These are phyloP conservation scores for Podospora anserina DNA, from an alignment of 495 filamentous ascomycete species.

Conservation along the genomic window DNA sequence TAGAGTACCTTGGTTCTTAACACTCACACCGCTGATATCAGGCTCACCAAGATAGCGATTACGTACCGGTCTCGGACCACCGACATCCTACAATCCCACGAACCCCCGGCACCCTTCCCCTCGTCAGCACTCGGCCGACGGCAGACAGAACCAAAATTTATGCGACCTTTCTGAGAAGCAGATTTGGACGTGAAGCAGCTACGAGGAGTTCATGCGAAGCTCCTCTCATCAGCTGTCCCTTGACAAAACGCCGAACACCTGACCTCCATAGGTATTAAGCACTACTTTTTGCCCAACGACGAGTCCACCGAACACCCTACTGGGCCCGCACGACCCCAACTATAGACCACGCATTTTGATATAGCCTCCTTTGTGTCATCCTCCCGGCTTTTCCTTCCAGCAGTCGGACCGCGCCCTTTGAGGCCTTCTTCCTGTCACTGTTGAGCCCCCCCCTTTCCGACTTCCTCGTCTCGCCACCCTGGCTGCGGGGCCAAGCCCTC, in stretches of 20 bases:
- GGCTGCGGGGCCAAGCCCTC: not conserved
- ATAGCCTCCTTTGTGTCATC: not conserved
- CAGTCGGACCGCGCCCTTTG: not conserved
- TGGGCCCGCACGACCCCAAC: not conserved
- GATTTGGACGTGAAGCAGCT: not conserved
- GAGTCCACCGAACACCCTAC: not conserved
- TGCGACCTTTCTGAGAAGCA: not conserved
- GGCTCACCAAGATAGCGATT: not conserved
- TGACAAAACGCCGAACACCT: not conserved
- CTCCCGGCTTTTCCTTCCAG: not conserved
- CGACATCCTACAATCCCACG: not conserved
- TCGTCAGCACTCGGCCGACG: conserved; percentile 1
- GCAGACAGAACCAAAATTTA: not conserved
- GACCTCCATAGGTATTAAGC: not conserved
- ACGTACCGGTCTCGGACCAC: not conserved
- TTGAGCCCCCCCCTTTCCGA: not conserved
- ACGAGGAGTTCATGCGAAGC: not conserved
- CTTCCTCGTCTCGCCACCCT: not conserved
- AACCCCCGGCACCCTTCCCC: not conserved
- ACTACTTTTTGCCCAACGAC: conserved; percentile 2
- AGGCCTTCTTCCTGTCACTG: not conserved
- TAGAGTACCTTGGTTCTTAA: not conserved
- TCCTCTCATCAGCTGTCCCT: not conserved
- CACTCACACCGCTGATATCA: not conserved
- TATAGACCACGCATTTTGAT: conserved; percentile 18